Base-by-base conservation (phyloP, 352 stramenopile species). In the Globisporangium alternatum region DNA sequence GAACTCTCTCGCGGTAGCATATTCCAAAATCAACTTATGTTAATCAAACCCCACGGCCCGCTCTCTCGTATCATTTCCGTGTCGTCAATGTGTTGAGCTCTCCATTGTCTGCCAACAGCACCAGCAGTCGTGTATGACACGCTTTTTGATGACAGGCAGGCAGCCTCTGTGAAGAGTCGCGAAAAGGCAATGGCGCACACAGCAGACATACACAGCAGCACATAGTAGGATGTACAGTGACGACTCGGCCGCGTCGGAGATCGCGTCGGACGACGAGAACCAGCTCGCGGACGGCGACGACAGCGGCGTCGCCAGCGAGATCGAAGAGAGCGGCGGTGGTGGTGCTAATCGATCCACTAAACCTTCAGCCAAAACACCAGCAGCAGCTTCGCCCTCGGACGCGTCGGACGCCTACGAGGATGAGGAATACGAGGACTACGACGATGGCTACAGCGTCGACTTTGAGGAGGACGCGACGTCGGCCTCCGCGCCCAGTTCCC, bases 361-460 rank as follows among this genome's bases (percentile, higher is more conserved):
- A 17, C 53, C 15, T 45, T 17, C 35, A 3, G 8, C 17, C 53
- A 60, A 58, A 70, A 65, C 62, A 71, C 41, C 45, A 59, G 45
- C 62, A 10, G 21, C 47, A 55, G 41, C 33, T 64, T 28, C 60
- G 51, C 37, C 45, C 30, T 60, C 56, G 43, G 70, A 67, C 21
- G 56, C 28, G 10, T 68, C 64, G 22, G 45, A 70, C 22, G 60
- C 51, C 41, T 71, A 72, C 62, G 69, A 58, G 0, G 72, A 81
- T 35, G 67, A 75, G 33, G 65, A 67, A 25, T 75, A 80, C 53
- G 78, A 88, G 12, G 72, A 89, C 62, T 69, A 80, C 19, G 75
- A 84, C 47, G 63, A 79, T 64, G 74, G 63, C 60, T 93, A 93
- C 68, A 91, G 82, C 59, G 78, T 77, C 30, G 82, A 91, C 61